A percentile compares a stretch with the other conserved stretches of the same genome.
These are phyloP conservation scores for Ilyonectria destructans DNA, from an alignment of 2,329 filamentous ascomycete species.

Conservation along the genomic window DNA sequence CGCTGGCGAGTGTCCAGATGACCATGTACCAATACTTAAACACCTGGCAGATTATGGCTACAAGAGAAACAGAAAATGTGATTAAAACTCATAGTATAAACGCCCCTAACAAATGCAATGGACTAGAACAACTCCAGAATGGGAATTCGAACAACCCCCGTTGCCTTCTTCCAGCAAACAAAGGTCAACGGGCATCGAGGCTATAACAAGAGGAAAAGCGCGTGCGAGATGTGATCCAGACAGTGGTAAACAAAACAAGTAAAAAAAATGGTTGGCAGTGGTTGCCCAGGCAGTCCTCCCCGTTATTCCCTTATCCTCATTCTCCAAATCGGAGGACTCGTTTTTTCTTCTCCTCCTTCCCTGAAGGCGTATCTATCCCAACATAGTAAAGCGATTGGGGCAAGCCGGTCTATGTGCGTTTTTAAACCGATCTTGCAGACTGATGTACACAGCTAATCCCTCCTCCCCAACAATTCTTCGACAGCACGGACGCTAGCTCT, in stretches of 20 bases:
- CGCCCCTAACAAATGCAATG: conserved; percentile 49
- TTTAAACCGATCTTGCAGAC: background rate
- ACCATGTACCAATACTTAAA: background rate
- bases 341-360: conserved; percentile 11
- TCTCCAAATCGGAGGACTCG: conserved; percentile 7
- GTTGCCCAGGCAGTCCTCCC: conserved; percentile 25
- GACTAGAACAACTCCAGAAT: conserved; percentile 44
- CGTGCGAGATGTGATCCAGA: conserved; percentile 30
- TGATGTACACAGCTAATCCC: background rate
- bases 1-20: too few species aligned
- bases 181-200: conserved; percentile 25
- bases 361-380: conserved; percentile 7
- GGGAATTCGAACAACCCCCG: conserved; percentile 35
- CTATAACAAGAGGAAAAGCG: conserved; percentile 22
- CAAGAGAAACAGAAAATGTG: conserved; percentile 40
- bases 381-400: conserved; percentile 19
- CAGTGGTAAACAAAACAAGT: conserved; percentile 29
- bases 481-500: background rate
- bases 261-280: conserved; percentile 32
- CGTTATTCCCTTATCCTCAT: conserved; percentile 13
- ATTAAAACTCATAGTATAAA: conserved; percentile 52
- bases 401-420: conserved; percentile 4
- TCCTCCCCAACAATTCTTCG: background rate
- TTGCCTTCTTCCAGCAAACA: conserved; percentile 37
- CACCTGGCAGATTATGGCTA: background rate